These are phyloP conservation scores for Podospora didyma DNA, from an alignment of 495 filamentous ascomycete species.

Conservation along the genomic window DNA sequence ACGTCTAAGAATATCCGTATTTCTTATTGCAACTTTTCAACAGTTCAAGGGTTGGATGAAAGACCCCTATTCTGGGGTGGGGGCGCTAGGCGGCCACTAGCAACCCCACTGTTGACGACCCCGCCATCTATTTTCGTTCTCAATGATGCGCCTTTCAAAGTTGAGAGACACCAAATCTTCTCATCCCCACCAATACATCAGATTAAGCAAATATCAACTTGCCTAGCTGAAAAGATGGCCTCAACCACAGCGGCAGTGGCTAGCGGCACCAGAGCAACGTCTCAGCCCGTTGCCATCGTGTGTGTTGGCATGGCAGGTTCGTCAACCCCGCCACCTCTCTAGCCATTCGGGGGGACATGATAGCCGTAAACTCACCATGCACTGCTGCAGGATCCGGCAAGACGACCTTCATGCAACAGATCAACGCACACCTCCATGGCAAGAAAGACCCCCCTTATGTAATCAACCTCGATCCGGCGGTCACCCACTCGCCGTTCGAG, in stretches of 20 bases:
- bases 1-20: too few species aligned
- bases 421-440: constrained; percentile 83
- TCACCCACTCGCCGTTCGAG: constrained; percentile 93
- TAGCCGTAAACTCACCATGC: constrained; percentile 5
- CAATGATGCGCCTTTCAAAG: neutral
- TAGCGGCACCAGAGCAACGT: constrained; percentile 11
- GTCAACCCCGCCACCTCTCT: constrained; percentile 4
- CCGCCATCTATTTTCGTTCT: neutral
- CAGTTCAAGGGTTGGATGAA: too few species aligned
- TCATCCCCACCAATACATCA: too few species aligned
- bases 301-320: constrained; percentile 94
- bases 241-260: constrained; percentile 15
- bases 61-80: too few species aligned
- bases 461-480: constrained; percentile 94
- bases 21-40: too few species aligned
- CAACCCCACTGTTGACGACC: neutral
- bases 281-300: constrained; percentile 64
- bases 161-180: too few species aligned
- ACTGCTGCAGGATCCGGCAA: constrained; percentile 81
- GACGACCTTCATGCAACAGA: constrained; percentile 97
- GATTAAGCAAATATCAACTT: neutral
- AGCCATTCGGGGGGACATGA: too few species aligned
- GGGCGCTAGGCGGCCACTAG: too few species aligned
- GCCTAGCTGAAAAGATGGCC: constrained; percentile 13
- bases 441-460: constrained; percentile 79